Percentiles rank a stretch among this genome's conserved stretches.
Conservation (phyloP, 305 asterid species). For the Fraxinus sp. region DNA sequence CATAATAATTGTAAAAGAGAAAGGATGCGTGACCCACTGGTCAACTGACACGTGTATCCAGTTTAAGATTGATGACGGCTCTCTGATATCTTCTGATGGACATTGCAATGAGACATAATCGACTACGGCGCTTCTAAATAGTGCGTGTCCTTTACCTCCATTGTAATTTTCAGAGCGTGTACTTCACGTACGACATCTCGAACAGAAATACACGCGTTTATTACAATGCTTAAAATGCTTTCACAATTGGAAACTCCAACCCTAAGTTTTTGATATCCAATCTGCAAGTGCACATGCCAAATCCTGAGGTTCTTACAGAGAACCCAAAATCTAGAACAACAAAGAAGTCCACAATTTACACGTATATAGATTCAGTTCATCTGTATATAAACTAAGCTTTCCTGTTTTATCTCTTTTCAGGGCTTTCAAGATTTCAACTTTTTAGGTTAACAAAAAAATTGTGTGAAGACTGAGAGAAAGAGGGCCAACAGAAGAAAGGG, state of each 20-base stretch:
- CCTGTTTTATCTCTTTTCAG: conserved; percentile 37
- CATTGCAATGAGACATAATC: neutral
- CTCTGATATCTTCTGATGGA: conserved; percentile 24
- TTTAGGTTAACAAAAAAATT: conserved; percentile 32
- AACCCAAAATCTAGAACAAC: conserved; percentile 29
- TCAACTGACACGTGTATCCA: conserved; percentile 28
- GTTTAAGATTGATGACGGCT: conserved; percentile 31
- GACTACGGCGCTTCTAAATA: neutral
- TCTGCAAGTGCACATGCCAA: conserved; percentile 32
- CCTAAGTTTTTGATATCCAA: conserved; percentile 31
- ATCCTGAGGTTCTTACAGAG: conserved; percentile 31
- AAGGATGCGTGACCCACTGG: conserved; percentile 16
- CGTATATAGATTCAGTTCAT: conserved; percentile 18
- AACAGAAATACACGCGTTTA: neutral
- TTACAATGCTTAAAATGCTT: conserved; percentile 32
- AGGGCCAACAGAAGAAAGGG: conserved; percentile 36
- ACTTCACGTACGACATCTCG: neutral
- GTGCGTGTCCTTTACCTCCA: neutral
- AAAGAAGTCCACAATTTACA: conserved; percentile 13
- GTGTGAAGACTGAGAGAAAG: conserved; percentile 21
- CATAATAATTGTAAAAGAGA: neutral
- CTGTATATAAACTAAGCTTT: conserved; percentile 24
- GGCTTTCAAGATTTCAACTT: conserved; percentile 48
- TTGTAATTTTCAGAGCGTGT: neutral
- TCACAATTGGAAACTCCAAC: conserved; percentile 27